phyloP scores from a whole-genome alignment of 495 filamentous ascomycete genomes.

The Podospora pseudocomata region DNA sequence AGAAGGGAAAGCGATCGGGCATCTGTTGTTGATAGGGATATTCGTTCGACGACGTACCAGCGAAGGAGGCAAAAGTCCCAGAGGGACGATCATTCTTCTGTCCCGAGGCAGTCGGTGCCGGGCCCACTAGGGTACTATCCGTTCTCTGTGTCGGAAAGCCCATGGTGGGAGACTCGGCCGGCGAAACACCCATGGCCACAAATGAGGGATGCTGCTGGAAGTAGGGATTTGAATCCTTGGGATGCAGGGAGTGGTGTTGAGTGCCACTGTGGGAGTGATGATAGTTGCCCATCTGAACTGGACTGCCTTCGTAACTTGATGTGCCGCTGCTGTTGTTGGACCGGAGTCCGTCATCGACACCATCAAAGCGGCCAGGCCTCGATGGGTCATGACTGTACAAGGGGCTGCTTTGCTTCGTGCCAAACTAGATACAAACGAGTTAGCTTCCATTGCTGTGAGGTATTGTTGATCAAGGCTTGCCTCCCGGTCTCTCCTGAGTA shows the following conservation, averaged over 20 bases:
- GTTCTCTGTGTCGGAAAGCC: constrained; percentile 22
- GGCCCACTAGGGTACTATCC: constrained; percentile 17
- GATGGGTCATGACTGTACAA: constrained; percentile 35
- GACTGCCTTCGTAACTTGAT: constrained; percentile 39
- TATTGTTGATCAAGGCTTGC: constrained; percentile 21
- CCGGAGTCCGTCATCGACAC: constrained; percentile 25
- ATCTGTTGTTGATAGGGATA: constrained; percentile 37
- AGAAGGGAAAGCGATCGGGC: constrained; percentile 41
- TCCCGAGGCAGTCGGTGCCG: constrained; percentile 10
- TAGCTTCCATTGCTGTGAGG: constrained; percentile 15
- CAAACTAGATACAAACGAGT: constrained; percentile 35
- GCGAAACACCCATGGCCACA: constrained; percentile 29
- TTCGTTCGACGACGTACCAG: constrained; percentile 41
- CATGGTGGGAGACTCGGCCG: constrained; percentile 31
- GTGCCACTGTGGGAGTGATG: constrained; percentile 32
- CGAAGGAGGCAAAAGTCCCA: constrained; percentile 29
- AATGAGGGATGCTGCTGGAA: constrained; percentile 26
- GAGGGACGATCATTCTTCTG: constrained; percentile 25
- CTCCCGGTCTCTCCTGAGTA: constrained; percentile 28
- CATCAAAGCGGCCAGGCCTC: constrained; percentile 32
- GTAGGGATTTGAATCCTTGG: constrained; percentile 35
- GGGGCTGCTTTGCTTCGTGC: constrained; percentile 42
- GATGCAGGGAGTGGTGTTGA: constrained; percentile 39
- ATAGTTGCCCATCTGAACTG: constrained; percentile 32
- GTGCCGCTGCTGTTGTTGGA: constrained; percentile 26